Conservation (phyloP, 2,329 filamentous ascomycete genomes). For the Aspergillus novoparasiticus region DNA sequence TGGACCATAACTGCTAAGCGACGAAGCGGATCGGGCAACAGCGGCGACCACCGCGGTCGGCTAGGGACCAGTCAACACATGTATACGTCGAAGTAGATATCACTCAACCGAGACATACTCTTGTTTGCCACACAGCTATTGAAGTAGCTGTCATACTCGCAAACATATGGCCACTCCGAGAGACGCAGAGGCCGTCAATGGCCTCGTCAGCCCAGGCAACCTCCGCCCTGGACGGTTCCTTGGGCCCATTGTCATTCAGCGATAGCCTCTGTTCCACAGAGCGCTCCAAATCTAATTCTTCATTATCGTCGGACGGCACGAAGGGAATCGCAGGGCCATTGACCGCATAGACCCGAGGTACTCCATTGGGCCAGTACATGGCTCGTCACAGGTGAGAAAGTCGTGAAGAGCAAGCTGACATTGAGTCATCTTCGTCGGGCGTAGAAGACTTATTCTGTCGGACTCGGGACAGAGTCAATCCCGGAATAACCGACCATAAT, state of each 20-base stretch:
- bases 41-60: slow-evolving; percentile 86
- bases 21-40: slow-evolving; percentile 78
- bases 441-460: slow-evolving; percentile 24
- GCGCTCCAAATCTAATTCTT: slow-evolving; percentile 17
- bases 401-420: slow-evolving; percentile 34
- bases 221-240: slow-evolving; percentile 28
- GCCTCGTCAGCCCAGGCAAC: slow-evolving; percentile 59
- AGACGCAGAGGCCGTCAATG: slow-evolving; percentile 74
- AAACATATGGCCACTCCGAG: slow-evolving; percentile 80
- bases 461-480: slow-evolving; percentile 22
- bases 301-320: slow-evolving; percentile 29
- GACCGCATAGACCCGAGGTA: slow-evolving; percentile 52
- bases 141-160: slow-evolving; percentile 82
- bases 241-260: slow-evolving; percentile 27
- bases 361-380: slow-evolving; percentile 56
- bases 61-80: slow-evolving; percentile 51
- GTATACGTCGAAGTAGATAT: slow-evolving; percentile 21
- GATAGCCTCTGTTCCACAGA: slow-evolving; percentile 27
- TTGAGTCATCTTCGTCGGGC: slow-evolving; percentile 40
- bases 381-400: slow-evolving; percentile 33
- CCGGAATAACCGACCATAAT: slow-evolving; percentile 26
- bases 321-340: slow-evolving; percentile 45
- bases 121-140: slow-evolving; percentile 95
- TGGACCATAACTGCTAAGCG: slow-evolving; percentile 78
- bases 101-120: slow-evolving; percentile 57